Conservation (phyloP, 2,329 filamentous ascomycete genomes). For the Fusarium metavorans region DNA sequence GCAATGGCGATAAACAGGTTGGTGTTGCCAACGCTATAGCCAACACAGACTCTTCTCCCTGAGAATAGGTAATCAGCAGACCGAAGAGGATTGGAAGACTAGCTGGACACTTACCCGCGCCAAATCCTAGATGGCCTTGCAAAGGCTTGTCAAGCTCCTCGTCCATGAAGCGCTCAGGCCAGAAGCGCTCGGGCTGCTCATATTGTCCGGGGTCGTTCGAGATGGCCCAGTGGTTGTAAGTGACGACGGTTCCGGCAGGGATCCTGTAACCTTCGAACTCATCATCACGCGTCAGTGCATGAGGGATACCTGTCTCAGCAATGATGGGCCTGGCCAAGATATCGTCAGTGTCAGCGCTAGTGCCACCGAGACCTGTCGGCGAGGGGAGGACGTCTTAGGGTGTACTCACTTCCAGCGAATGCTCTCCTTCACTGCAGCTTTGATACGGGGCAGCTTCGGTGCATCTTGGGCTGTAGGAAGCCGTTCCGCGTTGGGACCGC, state of each 20-base stretch:
- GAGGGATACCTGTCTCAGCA: neutral
- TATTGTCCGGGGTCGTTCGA: neutral
- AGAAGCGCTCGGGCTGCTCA: neutral
- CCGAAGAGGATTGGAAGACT: no score
- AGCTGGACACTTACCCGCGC: neutral
- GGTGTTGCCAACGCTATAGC: neutral
- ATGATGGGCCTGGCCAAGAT: neutral
- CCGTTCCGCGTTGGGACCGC: neutral
- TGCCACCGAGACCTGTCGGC: neutral
- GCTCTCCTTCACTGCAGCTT: neutral
- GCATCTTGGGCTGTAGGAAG: neutral
- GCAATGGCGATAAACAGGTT: neutral
- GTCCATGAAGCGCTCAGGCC: neutral
- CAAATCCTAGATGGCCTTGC: neutral
- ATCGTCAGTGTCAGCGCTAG: neutral
- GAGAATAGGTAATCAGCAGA: neutral
- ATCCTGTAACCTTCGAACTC: constrained; percentile 4
- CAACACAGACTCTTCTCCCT: neutral
- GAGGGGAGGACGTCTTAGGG: neutral
- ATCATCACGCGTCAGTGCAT: neutral
- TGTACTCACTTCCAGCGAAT: neutral
- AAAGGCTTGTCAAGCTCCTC: neutral
- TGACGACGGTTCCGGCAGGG: constrained; percentile 3
- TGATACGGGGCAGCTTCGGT: neutral
- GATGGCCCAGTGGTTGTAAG: neutral